A percentile compares a stretch with the other conserved stretches of the same genome.
phyloP scores from a whole-genome alignment of 768 basidiomycete species.

The Auriscalpium orientale region DNA sequence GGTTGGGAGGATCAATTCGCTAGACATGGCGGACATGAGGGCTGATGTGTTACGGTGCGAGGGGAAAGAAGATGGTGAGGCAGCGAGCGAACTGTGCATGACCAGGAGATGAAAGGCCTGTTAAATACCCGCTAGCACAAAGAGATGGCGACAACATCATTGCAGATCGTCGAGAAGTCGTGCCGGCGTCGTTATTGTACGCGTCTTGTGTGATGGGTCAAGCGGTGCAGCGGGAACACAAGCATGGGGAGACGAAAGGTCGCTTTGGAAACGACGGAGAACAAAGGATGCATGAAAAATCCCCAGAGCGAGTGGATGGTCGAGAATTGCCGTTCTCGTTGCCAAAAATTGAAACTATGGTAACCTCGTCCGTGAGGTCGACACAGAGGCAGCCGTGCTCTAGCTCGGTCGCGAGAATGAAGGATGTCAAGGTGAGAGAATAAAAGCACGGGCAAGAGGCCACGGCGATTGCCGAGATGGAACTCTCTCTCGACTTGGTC shows the following conservation, averaged over 20 bases:
- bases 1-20: neutral
- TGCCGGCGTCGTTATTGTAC: neutral
- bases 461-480: conserved; percentile 4
- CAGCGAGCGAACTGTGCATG: too few species aligned
- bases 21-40: neutral
- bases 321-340: too few species aligned
- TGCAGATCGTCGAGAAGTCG: neutral
- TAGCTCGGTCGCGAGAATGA: too few species aligned
- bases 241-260: neutral
- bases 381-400: too few species aligned
- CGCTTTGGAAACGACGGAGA: neutral
- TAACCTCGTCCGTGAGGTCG: too few species aligned
- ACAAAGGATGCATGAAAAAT: neutral
- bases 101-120: too few species aligned
- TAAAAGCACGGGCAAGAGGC: too few species aligned
- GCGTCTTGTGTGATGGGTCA: neutral
- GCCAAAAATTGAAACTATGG: too few species aligned
- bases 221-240: neutral
- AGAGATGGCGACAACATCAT: neutral
- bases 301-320: too few species aligned
- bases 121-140: neutral
- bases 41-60: neutral
- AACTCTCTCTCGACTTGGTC: conserved; percentile 16
- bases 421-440: too few species aligned
- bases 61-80: neutral